Base-by-base conservation (phyloP, 2,329 filamentous ascomycete genomes). In the Claviceps cyperi region DNA sequence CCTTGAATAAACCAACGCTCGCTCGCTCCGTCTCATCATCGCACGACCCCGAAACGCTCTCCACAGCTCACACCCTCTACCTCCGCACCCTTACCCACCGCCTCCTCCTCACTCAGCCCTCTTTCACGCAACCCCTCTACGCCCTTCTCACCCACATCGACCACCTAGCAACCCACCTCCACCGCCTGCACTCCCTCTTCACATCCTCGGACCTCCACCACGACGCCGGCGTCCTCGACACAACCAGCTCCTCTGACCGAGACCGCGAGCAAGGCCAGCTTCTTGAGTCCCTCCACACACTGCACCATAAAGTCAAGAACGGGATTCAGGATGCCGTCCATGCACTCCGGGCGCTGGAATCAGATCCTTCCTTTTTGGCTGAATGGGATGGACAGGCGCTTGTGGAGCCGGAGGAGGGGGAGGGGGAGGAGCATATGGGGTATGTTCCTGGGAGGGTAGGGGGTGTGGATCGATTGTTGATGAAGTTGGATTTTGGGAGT, bases 41-140 rank as follows among this genome's bases (percentile, higher is more conserved):
- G 6, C 84, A 87, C 57, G 91, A 97, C 62, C 90, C 91, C 0
- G 88, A 96, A 66, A 83, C 84, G 3, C 76, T 97, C 21, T 81
- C 88, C 5, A 77, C 79, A 4, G 89, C 88, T 3, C 91, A 97
- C 65, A 76, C 81, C 15, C 70, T 76, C 17, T 95, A 94, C 62
- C 77, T 97, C 13, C 70, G 75, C 37, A 78, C 81, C 2, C 71
- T 97, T 2, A 69, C 75, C 1, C 77, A 78, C 43, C 76, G 78
- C 6, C 73, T 91, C 2, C 75, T 90, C 17, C 73, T 90, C 9
- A 81, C 80, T 0, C 78, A 80, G 36, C 58, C 70, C 1, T 64
- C 69, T 2, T 89, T 84, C 62, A 85, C 83, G 0, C 71, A 77
- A 17, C 68, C 77, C 1, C 69, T 90, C 0, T 83, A 85, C 60